Base-by-base conservation (phyloP, 495 filamentous ascomycete species). In the Penicillium coprophilum region DNA sequence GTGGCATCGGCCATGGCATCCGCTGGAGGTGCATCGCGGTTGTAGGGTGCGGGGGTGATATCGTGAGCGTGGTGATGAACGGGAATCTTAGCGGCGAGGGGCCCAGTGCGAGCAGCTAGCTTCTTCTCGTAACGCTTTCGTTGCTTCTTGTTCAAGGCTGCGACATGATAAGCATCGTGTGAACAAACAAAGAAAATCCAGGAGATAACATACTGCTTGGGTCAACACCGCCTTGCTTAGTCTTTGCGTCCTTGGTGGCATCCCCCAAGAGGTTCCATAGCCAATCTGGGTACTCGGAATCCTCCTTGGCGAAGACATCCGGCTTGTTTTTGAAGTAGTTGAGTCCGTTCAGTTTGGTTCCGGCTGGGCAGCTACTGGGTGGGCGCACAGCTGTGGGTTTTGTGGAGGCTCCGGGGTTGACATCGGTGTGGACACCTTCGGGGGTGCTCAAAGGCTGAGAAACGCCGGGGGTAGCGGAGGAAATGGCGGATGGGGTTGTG, bases 271-370 rank as follows among this genome's bases (percentile, higher is more conserved):
- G 82, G 0, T 66, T 72, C 94, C 94, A 98, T 50, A 98, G 74
- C 94, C 94, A 98, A 12, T 77, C 81, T 15, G 94, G 94, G 75
- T 98, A 98, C 52, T 91, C 92, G 31, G 81, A 74, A 68, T 98
- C 94, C 50, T 87, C 81, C 63, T 85, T 75, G 28, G 94, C 94
- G 11, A 96, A 61, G 5, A 85, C 71, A 54, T 85, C 82, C 0
- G 85, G 85, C 66, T 91, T 85, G 38, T 80, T 80, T 77, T 96
- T 97, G 65, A 95, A 76, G 76, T 94, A 96, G 70, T 91, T 95
- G 57, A 98, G 79, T 7, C 92, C 91, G 30, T 77, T 84, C 51
- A 98, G 66, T 32, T 80, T 73, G 3, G 89, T 91, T 19, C 94
- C 94, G 3, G 85, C 84, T 1, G 79, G 71, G 46, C 86, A 86